Base-by-base conservation (phyloP, 2,329 filamentous ascomycete genomes). In the Aureobasidium zeae region DNA sequence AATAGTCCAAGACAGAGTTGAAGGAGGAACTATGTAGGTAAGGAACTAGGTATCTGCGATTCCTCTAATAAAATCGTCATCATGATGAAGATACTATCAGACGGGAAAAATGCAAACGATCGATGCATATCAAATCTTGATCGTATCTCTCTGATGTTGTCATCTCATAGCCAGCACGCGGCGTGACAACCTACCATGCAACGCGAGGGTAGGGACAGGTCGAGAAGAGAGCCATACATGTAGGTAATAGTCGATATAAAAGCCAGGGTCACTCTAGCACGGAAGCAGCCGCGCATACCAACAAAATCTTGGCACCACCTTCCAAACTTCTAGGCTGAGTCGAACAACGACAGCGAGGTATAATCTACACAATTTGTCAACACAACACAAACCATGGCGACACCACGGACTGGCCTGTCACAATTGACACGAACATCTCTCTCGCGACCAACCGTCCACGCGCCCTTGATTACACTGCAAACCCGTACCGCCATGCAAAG, bases 401-500 rank as follows among this genome's bases (percentile, higher is more conserved):
- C 43, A 16, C 20, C 43, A 37, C 31, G 33, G 13, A 45, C 34
- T 5, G 37, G 43, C 25, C 9, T 45, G 43, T 38, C 33, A 17
- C 43, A 45, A 28, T 13, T 45, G 32, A 36, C 43, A 32, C 33
- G 43, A 25, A 30, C 41, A 1, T 21, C 16, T 21, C 41, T 44
- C 29, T 16, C 17, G 24, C 25, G 41, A 17, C 32, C 43, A n/a
- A 30, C 31, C 12, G 12, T 25, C 25, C 26, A 25, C 37, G 15
- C 30, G 13, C 31, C 42, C 28, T 42, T 50, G 22, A 37, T 35
- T 6, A 38, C 50, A 6, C 50, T 53, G 39, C 58, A 65, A 44
- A 51, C 64, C 49, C 64, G 65, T 56, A 59, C 55, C 52, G 63
- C 64, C 44, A 52, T 58, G 10, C 60, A 60, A 42, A 59, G 57